phyloP scores from a whole-genome alignment of 305 asterid genomes.

The Petunia hybrid region DNA sequence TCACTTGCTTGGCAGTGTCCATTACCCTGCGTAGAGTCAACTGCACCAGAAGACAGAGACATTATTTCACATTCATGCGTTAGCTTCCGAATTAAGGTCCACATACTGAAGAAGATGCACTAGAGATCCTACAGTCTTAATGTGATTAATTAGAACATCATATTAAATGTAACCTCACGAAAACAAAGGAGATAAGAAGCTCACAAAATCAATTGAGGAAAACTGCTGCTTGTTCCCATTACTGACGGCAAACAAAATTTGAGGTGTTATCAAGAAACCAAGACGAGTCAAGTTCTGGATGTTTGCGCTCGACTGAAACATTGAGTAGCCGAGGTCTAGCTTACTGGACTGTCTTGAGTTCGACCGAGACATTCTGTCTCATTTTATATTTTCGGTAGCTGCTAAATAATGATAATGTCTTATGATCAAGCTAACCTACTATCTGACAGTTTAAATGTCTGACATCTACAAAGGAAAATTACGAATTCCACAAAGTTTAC shows the following conservation, averaged over 20 bases:
- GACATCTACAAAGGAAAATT: background rate
- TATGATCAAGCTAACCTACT: background rate
- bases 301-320: background rate
- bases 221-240: background rate
- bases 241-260: background rate
- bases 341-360: background rate
- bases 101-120: conserved; percentile 25
- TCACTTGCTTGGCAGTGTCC: conserved; percentile 93
- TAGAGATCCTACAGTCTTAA: conserved; percentile 6
- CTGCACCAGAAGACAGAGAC: conserved; percentile 52
- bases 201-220: background rate
- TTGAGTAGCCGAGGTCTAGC: background rate
- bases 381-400: background rate
- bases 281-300: conserved; percentile 14
- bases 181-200: background rate
- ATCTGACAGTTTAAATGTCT: background rate
- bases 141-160: conserved; percentile 20
- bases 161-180: background rate
- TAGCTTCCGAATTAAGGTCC: conserved; percentile 21
- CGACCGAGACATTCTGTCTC: background rate
- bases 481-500: background rate
- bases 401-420: background rate
- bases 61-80: background rate
- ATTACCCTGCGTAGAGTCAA: conserved; percentile 84
- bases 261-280: conserved; percentile 22